Base-by-base conservation (phyloP, 768 basidiomycete species). In the Russula abietina region DNA sequence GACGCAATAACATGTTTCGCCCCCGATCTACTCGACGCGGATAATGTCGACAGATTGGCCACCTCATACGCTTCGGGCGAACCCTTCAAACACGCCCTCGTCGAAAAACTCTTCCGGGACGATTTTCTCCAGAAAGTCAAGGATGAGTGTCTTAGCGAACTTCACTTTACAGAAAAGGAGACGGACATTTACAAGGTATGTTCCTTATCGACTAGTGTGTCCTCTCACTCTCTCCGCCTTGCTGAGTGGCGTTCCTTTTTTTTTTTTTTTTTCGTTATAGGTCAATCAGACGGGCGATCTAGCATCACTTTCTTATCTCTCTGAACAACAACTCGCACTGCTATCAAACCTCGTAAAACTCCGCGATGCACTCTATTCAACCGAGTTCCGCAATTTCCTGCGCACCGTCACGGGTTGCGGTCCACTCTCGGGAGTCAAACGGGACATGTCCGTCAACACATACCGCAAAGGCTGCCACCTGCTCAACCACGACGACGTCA, bases 401-500 rank as follows among this genome's bases (percentile, higher is more conserved):
- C 89, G 84, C 51, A 76, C 84, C 1, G 89, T 98, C 26, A 98
- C 96, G 1, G 91, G 93, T 1, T 98, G 95, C 67, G 94, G 93
- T 4, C 86, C 94, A 6, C 81, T 98, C 51, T 93, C 91, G 32
- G 93, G 94, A 55, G 81, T 79, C 48, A 96, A 94, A 73, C 93
- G 93, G 71, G 96, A 98, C 78, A 94, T 95, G 85, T 91, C 91
- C 48, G 88, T 96, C 63, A 93, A 93, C 71, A 86, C 89, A 9
- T 98, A 98, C 75, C 88, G 86, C 22, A 84, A 87, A 65, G 92
- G 93, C 50, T 97, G 88, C 73, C 94, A 98, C 75, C 83, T 98
- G 11, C 86, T 98, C 70, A 92, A 96, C 74, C 96, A 98, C 78
- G 96, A 98, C 85, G 96, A 98, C 73, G 95, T 96, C 28, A 98